Evolutionary conservation across 805 yeast species (phyloP), one percentile per base, ranked within the genome.

Genomic region (Saccharomyces jurei): DNA sequence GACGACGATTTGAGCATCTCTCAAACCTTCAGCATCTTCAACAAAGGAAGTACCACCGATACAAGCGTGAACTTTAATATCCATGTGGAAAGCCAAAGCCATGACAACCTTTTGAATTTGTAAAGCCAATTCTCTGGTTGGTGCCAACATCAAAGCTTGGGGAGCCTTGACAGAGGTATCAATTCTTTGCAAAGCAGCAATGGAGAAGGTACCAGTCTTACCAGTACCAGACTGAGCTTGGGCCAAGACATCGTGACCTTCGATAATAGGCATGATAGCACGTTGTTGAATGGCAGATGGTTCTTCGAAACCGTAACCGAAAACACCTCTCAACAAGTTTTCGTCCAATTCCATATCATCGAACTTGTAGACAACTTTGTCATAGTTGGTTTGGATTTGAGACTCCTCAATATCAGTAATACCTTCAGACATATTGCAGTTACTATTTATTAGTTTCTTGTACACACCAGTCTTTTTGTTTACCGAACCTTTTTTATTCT

Each of bases 221-320:
- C 98, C 98, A 48, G 98, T 91, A 73, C 98, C 98, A 27, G 96
- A 88, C 74, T 91, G 97, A 53, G 98, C 97, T 76, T 91, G 97
- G 54, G 97, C 97, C 58, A 91, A 82, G 51, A 90, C 92, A 72
- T 91, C 97, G 72, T 89, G 83, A 50, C 96, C 97, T 66, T 83
- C 83, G 64, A 89, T 86, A 72, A 92, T 90, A 70, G 94, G 97
- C 74, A 86, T 76, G 63, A 91, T 92, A 58, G 97, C 98, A 72
- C 97, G 82, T 68, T 89, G 89, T 77, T 91, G 98, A 75, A 91
- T 91, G 54, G 97, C 91, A 51, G 96, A 89, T 58, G 98, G 98
- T 52, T 82, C 81, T 75, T 90, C 97, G 74, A 88, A 91, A 71
- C 97, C 97, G 76, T 85, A 87, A 61, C 86, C 86, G 70, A 80